Conservation (phyloP, 306 rosid species). For the Castanea crenata region DNA sequence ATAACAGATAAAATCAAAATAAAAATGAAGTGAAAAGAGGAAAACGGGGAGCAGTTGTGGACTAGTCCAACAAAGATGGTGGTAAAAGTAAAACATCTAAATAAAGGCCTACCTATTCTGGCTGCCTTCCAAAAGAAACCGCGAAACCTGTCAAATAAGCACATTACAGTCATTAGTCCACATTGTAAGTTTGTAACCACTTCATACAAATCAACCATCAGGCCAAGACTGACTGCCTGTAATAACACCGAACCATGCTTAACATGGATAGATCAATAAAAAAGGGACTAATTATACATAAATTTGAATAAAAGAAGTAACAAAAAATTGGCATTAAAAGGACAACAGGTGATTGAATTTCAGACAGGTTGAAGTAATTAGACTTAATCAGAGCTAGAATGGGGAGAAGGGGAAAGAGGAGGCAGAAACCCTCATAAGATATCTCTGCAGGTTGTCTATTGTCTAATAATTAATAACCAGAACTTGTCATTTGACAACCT, state of each 20-base stretch:
- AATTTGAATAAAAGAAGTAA: neutral
- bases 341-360: neutral
- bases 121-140: slow-evolving; percentile 85
- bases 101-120: slow-evolving; percentile 47
- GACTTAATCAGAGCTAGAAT: neutral
- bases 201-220: neutral
- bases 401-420: neutral
- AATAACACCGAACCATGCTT: neutral
- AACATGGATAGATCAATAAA: neutral
- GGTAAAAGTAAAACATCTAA: slow-evolving; percentile 14
- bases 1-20: neutral
- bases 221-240: too few relatives aligned
- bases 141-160: slow-evolving; percentile 48
- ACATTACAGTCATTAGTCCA: neutral
- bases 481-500: neutral
- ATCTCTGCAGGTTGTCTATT: neutral
- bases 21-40: neutral
- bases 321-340: neutral
- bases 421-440: neutral
- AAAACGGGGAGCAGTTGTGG: neutral
- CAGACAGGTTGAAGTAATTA: neutral
- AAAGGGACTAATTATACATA: neutral
- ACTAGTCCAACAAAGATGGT: neutral
- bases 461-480: neutral
- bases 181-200: neutral